Evolutionary conservation across 75 land plant species (phyloP), one percentile per base, ranked within the genome.

Genomic region (Pinus taeda): DNA sequence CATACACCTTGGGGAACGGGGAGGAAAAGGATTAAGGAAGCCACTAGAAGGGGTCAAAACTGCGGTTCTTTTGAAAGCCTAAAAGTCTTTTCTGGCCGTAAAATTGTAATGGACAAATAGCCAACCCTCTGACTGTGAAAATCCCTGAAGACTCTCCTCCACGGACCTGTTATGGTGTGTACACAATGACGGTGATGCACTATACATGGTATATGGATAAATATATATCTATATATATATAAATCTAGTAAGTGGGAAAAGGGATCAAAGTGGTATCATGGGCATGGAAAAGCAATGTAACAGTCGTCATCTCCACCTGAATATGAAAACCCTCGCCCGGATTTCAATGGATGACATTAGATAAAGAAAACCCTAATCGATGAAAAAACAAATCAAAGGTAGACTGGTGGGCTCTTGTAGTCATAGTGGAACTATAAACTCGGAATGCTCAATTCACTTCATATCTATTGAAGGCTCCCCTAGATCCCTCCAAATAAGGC

Each of bases 241-340:
- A 30, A 30, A 30, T 30, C 33, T 30, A 30, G 33, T 30, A 30
- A 45, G 49, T 45, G 8, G 49, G 49, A 45, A 45, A 45, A 49
- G 53, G 53, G 53, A 49, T 49, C 53, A 49, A 49, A 49, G 53
- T 9, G 42, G 20, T 42, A 33, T 26, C 0, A 11, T 26, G 11
- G 63, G 11, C 18, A 15, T 5, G 69, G 18, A 65, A 64, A 64
- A 17, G 67, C 53, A 64, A 65, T 24, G 39, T 33, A 65, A 65
- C 69, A 65, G 69, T 33, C 69, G 69, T 65, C 69, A 65, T 20
- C 39, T 18, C 20, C 69, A 15, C 69, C 69, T 33, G 69, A 33
- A 65, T 18, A 24, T 15, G 69, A 37, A 33, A 42, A 37, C 69
- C 18, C 69, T 8, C 39, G 69, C 69, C 39, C 69, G 69, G 17